Percentiles rank a stretch among this genome's conserved stretches.
phyloP scores from a whole-genome alignment of 495 filamentous ascomycete species.

The Aspergillus funiculosus region DNA sequence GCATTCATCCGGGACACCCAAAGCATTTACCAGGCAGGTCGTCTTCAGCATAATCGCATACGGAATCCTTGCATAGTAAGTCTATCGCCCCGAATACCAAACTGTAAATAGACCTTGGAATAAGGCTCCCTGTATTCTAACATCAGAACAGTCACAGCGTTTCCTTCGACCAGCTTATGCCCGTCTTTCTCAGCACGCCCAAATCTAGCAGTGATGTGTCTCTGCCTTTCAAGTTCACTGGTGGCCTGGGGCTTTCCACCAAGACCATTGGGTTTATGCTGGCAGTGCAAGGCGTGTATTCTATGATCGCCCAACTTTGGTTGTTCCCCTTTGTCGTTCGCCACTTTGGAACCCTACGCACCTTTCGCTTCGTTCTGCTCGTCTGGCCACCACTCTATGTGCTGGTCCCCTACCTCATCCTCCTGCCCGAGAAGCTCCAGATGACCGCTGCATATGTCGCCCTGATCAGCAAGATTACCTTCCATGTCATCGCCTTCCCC shows the following conservation, averaged over 20 bases:
- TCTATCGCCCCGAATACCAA: slow-evolving; percentile 22
- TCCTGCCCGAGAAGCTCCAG: slow-evolving; percentile 65
- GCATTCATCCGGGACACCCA: slow-evolving; percentile 29
- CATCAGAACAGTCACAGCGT: slow-evolving; percentile 69
- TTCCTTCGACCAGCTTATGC: slow-evolving; percentile 88
- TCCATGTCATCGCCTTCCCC: slow-evolving; percentile 79
- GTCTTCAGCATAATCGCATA: slow-evolving; percentile 79
- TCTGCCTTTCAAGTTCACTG: slow-evolving; percentile 81
- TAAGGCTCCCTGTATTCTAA: slow-evolving; percentile 32
- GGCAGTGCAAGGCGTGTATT: slow-evolving; percentile 83
- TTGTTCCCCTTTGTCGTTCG: slow-evolving; percentile 70
- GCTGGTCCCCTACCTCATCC: slow-evolving; percentile 78
- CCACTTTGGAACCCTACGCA: slow-evolving; percentile 65
- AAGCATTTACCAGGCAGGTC: slow-evolving; percentile 75
- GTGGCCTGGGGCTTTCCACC: slow-evolving; percentile 75
- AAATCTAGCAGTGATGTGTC: slow-evolving; percentile 47
- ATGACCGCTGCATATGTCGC: slow-evolving; percentile 67
- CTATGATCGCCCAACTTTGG: slow-evolving; percentile 76
- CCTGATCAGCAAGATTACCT: slow-evolving; percentile 83
- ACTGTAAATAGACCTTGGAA: neutral
- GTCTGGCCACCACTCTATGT: slow-evolving; percentile 87
- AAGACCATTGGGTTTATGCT: slow-evolving; percentile 82
- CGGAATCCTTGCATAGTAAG: slow-evolving; percentile 93
- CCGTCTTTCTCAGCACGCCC: slow-evolving; percentile 80
- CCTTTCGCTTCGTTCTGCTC: slow-evolving; percentile 73